Conservation (phyloP, 208 protist genomes). For the Plasmodiophora brassicae region DNA sequence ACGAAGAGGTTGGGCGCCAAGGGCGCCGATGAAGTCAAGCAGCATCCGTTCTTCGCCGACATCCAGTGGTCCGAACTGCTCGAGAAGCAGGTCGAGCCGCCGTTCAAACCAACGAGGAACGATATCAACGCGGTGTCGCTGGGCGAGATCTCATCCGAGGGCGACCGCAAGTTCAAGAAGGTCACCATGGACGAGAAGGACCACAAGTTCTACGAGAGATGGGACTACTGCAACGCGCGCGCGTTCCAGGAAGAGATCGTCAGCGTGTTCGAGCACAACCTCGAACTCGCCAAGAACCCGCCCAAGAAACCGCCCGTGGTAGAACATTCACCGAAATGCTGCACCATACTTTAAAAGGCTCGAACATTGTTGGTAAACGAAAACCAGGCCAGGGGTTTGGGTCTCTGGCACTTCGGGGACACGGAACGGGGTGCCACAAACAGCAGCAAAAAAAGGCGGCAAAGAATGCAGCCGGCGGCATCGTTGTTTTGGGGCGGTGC, state of each 20-base stretch:
- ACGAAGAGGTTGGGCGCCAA: slow-evolving; percentile 41
- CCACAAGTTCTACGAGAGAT: slow-evolving; percentile 25
- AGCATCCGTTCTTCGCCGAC: slow-evolving; percentile 37
- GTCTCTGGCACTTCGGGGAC: no score
- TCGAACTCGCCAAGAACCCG: neutral
- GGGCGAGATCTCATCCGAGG: neutral
- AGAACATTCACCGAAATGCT: neutral
- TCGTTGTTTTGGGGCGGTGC: no score
- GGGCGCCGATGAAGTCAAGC: slow-evolving; percentile 42
- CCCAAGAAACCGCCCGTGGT: neutral
- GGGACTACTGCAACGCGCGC: neutral
- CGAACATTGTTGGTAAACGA: no score
- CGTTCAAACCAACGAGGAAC: slow-evolving; percentile 38
- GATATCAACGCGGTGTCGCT: slow-evolving; percentile 27
- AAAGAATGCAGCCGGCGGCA: no score
- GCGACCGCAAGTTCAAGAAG: slow-evolving; percentile 27
- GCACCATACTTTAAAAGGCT: slow-evolving; percentile 29
- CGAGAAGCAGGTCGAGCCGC: slow-evolving; percentile 19
- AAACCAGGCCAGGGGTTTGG: no score
- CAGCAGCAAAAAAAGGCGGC: no score
- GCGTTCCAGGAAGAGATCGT: slow-evolving; percentile 6
- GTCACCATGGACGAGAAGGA: slow-evolving; percentile 17
- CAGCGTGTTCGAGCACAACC: neutral
- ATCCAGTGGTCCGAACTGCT: slow-evolving; percentile 37
- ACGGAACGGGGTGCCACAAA: no score